Evolutionary conservation across 139 green algal species (phyloP), one percentile per base, ranked within the genome.

Genomic region (Ulvella scutata): DNA sequence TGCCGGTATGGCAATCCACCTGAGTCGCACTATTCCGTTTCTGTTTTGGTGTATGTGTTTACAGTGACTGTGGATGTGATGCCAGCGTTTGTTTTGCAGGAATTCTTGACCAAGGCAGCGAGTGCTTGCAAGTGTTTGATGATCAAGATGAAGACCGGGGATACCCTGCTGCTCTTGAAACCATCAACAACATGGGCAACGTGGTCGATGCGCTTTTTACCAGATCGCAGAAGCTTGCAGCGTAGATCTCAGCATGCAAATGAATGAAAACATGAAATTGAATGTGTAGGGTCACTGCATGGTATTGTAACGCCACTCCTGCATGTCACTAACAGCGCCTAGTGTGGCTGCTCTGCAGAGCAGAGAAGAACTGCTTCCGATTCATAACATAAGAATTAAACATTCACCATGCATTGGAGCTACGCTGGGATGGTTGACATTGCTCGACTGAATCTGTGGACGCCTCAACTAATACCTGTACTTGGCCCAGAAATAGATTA

Each of bases 21-120:
- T 67, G 51, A 67, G 4, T 23, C 86, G 21, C 80, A 88, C 23
- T 44, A 78, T 2, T 90, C 97, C 85, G 72, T 98, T 7, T 93
- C 95, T 1, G 26, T 74, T 2, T 89, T 98, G 31, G 96, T 98
- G 62, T 74, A 89, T 29, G 84, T 98, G 79, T 28, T 97, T 98
- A 87, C 85, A 98, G 3, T 91, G 84, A 36, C 88, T 92, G 85
- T 85, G 88, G 72, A 7, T 73, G 3, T 28, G 34, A n/a, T 31
- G 4, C 20, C 37, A 29, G 38, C 17, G 17, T 86, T 96, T 88
- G 98, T 99, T 94, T 98, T 99, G 73, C 80, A 26, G 92, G 89
- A 67, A 95, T 85, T 7, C 79, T 99, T 74, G 94, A 99, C 84
- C 90, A 97, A 79, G 93, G 92, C 6, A 83, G 85, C 0, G 94